Base-by-base conservation (phyloP, 2,329 filamentous ascomycete species). In the Exophiala dermatitidis region DNA sequence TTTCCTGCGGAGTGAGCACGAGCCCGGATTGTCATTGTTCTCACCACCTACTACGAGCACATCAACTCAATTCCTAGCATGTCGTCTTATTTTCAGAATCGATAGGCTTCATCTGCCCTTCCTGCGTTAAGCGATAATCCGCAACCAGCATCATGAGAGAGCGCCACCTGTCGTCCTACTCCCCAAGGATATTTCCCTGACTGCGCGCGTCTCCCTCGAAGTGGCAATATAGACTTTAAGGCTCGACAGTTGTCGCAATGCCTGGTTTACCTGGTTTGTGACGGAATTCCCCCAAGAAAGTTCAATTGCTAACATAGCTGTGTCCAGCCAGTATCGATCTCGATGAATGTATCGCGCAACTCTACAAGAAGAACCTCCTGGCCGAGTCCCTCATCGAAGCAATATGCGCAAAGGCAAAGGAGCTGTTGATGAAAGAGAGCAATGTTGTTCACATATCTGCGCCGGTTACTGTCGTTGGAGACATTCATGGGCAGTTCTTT, bases 401-500 rank as follows among this genome's bases (percentile, higher is more conserved):
- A 66, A 91, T 98, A 82, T 98, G 93, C 76, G 90, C 93, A 71
- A 98, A 98, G 72, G 93, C 94, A 26, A 98, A 98, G 69, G 93
- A 98, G 76, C 79, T 98, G 64, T 80, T 98, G 63, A 98, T 98
- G 93, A 91, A 94, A 69, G 93, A 98, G 82, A 97, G 91, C 80
- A 98, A 98, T 73, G 93, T 98, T 59, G 93, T 98, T 56, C 93
- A 98, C 71, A 94, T 98, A 59, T 83, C 84, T 64, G 90, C 93
- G 32, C 93, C 93, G 1, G 89, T 98, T 54, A 98, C 93, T 10
- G 93, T 98, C 6, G 93, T 98, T 37, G 93, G 93, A 62, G 93
- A 98, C 70, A 98, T 98, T 63, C 93, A 98, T 71, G 93, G 93
- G 54, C 93, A 98, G 72, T 98, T 98, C 75, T 97, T 91, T 72